Percentiles rank a stretch among this genome's conserved stretches.
Conservation (phyloP, 768 basidiomycete genomes). For the Lactifluus pinguis region DNA sequence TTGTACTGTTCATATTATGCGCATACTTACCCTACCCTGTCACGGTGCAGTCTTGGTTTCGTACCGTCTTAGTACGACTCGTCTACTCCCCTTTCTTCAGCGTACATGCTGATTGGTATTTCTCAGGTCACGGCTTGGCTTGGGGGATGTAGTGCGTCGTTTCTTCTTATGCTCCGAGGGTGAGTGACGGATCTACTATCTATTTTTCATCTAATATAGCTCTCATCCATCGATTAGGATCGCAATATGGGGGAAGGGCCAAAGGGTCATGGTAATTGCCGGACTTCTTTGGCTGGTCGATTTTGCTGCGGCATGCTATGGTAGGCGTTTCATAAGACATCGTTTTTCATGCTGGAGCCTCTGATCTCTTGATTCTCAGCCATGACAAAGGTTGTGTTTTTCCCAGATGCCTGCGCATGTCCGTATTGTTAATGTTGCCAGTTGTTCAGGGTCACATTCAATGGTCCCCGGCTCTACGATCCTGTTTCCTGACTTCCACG, state of each 20-base stretch:
- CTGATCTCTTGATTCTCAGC: not conserved
- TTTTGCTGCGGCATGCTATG: not conserved
- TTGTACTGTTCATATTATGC: not conserved
- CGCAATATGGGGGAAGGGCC: conserved; percentile 13
- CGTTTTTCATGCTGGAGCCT: not conserved
- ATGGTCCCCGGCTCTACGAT: not conserved
- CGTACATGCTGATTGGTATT: not conserved
- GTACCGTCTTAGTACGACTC: conserved; percentile 4
- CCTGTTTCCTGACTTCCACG: not conserved
- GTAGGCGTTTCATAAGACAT: not conserved
- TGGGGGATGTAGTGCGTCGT: not conserved
- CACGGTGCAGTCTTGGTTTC: conserved; percentile 7
- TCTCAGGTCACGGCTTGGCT: not conserved
- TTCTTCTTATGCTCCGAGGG: conserved; percentile 15
- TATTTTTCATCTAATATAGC: not conserved
- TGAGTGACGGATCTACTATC: not conserved
- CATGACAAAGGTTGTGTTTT: not conserved
- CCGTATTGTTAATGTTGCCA: not conserved
- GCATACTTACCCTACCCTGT: not conserved
- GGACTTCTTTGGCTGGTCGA: not conserved
- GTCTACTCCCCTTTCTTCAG: not conserved
- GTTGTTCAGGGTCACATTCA: not conserved
- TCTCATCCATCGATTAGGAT: not conserved
- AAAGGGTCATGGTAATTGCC: not conserved
- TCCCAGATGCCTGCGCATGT: not conserved